Evolutionary conservation across 192 early-diverging fungal species (phyloP), one percentile per base, ranked within the genome.

Genomic region (Coemansia asiatica): DNA sequence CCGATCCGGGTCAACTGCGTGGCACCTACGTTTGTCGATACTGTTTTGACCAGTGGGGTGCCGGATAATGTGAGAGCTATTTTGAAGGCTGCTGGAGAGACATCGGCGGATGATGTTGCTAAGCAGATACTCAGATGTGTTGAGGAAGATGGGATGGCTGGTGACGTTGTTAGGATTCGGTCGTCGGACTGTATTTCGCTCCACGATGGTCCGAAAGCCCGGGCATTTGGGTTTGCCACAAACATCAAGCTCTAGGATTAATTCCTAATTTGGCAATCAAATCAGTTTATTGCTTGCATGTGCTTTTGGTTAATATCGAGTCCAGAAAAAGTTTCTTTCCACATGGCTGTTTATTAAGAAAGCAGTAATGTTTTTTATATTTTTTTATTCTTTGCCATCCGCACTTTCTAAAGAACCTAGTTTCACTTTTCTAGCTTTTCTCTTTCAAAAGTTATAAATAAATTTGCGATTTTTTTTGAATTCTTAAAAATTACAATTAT

Each of bases 1-100:
- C 60, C 61, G 1, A 83, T 88, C 49, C 78, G 82, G 12, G 83
- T 88, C 51, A 88, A 88, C 67, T 78, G 79, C 21, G 71, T 88
- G 13, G 84, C 85, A 0, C 87, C 87, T 4, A 57, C 57, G 48
- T 84, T 82, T 46, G 64, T 83, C 2, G 74, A 79, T 21, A 86
- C 85, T 5, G 67, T 47, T 25, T 68, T 84, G 47, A 65, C 78
- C 18, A 70, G 53, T 2, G 40, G 27, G 3, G 26, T 49, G 28
- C 47, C 55, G 15, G 40, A 56, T 15, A 35, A 60, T 2, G 38
- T 67, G 22, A 48, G 57, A 29, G 31, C 13, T 22, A 27, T 56
- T 15, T 12, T 74, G 18, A 22, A 60, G n/a, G 35, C 70, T n/a
- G 18, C 33, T 60, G 67, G 63, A 3, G 44, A 64, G 12, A 38